phyloP scores from a whole-genome alignment of 345 rosid species.

The Syzygium jambos region DNA sequence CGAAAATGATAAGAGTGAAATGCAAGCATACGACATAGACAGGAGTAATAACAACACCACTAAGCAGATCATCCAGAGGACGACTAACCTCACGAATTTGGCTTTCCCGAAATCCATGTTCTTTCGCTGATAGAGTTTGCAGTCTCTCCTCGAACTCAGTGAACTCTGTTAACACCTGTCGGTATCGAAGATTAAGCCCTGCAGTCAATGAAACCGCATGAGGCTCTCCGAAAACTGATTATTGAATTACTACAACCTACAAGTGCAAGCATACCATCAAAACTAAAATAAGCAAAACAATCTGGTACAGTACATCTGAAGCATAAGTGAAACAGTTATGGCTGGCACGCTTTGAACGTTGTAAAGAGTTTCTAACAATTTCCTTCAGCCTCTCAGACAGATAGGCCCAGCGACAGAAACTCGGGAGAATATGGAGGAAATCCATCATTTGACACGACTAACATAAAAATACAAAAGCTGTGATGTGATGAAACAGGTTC shows the following conservation, averaged over 20 bases:
- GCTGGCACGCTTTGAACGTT: not conserved
- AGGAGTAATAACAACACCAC: not conserved
- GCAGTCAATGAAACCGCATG: not conserved
- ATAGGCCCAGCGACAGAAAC: not conserved
- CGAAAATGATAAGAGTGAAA: not conserved
- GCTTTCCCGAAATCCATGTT: constrained; percentile 5
- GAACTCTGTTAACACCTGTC: not conserved
- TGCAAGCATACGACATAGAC: not conserved
- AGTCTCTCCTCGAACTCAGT: not conserved
- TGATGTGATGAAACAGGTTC: not conserved
- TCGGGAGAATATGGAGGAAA: not conserved
- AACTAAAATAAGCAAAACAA: not conserved
- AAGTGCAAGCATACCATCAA: not conserved
- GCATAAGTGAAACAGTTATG: not conserved
- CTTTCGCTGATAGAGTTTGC: not conserved
- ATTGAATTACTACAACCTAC: not conserved
- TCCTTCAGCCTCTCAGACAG: not conserved
- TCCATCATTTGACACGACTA: not conserved
- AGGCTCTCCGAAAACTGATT: not conserved
- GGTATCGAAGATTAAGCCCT: not conserved
- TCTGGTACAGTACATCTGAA: not conserved
- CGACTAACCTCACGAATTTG: constrained; percentile 35
- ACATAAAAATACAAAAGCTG: not conserved
- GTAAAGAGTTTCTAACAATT: not conserved
- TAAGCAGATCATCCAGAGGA: not conserved